These are phyloP conservation scores for Chytriomyces confervae DNA, from an alignment of 192 early-diverging fungal species.

Conservation along the genomic window DNA sequence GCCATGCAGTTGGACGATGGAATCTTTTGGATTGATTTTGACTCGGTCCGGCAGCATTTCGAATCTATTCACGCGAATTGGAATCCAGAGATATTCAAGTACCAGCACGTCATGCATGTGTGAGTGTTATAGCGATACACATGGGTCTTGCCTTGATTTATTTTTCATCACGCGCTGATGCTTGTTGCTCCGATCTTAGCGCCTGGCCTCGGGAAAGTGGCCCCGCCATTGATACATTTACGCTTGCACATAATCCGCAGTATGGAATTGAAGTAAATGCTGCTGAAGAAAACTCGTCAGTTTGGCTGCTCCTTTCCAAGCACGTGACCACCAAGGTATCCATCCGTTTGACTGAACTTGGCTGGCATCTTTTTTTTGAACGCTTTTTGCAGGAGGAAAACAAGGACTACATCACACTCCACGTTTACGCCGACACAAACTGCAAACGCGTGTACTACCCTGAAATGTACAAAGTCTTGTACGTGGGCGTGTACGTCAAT, in stretches of 20 bases:
- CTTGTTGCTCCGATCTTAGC: conserved; percentile 39
- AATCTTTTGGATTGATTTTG: conserved; percentile 90
- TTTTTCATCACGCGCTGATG: too few species aligned
- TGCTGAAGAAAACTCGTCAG: conserved; percentile 54
- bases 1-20: conserved; percentile 79
- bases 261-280: conserved; percentile 64
- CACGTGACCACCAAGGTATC: conserved; percentile 70
- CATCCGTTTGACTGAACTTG: too few species aligned
- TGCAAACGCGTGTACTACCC: conserved; percentile 74
- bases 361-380: too few species aligned
- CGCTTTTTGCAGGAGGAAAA: conserved; percentile 68
- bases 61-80: conserved; percentile 89
- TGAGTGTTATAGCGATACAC: conserved; percentile 49
- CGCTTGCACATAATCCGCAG: conserved; percentile 81
- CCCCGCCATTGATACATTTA: conserved; percentile 54
- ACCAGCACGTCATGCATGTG: conserved; percentile 75
- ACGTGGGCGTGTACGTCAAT: conserved; percentile 85
- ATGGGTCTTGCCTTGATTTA: conserved; percentile 30
- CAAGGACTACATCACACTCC: conserved; percentile 84
- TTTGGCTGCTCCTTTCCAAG: conserved; percentile 84
- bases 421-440: conserved; percentile 76
- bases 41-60: conserved; percentile 77
- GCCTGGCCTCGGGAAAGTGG: conserved; percentile 37
- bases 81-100: conserved; percentile 78
- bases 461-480: conserved; percentile 55